Conservation (phyloP, 2,329 filamentous ascomycete genomes). For the Pseudopyricularia javanii region DNA sequence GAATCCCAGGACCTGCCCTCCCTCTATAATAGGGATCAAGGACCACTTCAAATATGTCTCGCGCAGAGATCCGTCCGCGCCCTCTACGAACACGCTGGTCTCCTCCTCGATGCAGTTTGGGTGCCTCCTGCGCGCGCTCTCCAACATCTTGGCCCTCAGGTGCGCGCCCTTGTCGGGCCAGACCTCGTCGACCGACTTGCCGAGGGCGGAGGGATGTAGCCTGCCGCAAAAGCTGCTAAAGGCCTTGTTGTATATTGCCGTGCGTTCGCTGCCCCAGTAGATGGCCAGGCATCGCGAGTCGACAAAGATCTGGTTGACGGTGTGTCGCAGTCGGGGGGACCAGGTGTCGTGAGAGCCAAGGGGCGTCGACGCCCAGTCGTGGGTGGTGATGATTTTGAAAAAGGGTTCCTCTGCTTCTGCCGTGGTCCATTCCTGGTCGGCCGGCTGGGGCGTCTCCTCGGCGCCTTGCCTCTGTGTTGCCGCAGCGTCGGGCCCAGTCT, state of each 20-base stretch:
- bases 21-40: constrained; percentile 30
- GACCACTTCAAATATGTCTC: constrained; percentile 37
- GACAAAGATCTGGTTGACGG: constrained; percentile 24
- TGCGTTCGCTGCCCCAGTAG: constrained; percentile 49
- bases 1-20: constrained; percentile 29
- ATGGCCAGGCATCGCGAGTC: constrained; percentile 37
- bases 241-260: constrained; percentile 62
- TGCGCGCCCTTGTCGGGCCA: constrained; percentile 39
- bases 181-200: constrained; percentile 42
- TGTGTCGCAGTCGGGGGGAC: constrained; percentile 28
- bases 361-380: constrained; percentile 31
- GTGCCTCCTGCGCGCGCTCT: constrained; percentile 17
- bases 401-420: constrained; percentile 14
- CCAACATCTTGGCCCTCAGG: constrained; percentile 25
- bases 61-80: constrained; percentile 25
- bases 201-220: constrained; percentile 52
- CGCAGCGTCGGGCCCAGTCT: background rate
- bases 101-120: constrained; percentile 25
- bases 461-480: background rate
- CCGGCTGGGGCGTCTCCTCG: background rate
- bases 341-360: constrained; percentile 29
- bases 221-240: constrained; percentile 50
- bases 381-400: constrained; percentile 20
- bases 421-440: background rate
- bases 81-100: constrained; percentile 31